Evolutionary conservation across 345 rosid species (phyloP).

Genomic region (sweet orange (Citrus sinensis)): DNA sequence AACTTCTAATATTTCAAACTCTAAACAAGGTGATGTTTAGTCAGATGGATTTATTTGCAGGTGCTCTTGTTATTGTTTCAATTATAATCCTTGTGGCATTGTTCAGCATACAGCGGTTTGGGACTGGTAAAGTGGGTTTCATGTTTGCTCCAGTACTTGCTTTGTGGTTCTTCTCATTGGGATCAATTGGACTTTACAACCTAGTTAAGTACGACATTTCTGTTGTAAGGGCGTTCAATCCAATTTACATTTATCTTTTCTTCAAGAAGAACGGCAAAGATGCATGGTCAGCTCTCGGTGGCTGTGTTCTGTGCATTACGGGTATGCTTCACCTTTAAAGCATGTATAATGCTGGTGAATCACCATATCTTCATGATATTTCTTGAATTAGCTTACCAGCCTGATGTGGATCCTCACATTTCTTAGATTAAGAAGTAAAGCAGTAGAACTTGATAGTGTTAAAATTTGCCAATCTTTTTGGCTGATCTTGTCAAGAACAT

Average conservation of each 20-base stretch:
- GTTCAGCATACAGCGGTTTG: constrained; percentile 90
- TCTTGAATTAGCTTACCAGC: not conserved
- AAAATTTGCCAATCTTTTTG: not conserved
- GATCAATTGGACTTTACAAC: constrained; percentile 80
- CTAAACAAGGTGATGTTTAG: not conserved
- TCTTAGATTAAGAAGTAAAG: not conserved
- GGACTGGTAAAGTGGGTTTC: constrained; percentile 88
- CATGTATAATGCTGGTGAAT: not conserved
- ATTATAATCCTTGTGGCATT: constrained; percentile 59
- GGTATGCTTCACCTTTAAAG: constrained; percentile 38
- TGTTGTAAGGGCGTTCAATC: constrained; percentile 83
- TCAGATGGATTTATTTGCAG: constrained; percentile 40
- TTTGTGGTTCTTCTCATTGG: constrained; percentile 88
- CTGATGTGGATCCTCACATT: constrained; percentile 2
- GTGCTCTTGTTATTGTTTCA: constrained; percentile 67
- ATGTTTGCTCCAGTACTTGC: constrained; percentile 85
- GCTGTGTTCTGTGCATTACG: constrained; percentile 92
- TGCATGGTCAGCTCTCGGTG: constrained; percentile 97
- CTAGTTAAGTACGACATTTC: constrained; percentile 55
- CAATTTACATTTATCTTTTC: constrained; percentile 69
- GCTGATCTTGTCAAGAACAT: not conserved
- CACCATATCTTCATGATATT: not conserved
- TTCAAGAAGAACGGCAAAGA: constrained; percentile 68
- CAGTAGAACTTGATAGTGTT: not conserved
- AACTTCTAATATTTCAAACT: not conserved